Evolutionary conservation across 352 stramenopile species (phyloP), one percentile per base, ranked within the genome.

Genomic region (Phytophthora brassicae): DNA sequence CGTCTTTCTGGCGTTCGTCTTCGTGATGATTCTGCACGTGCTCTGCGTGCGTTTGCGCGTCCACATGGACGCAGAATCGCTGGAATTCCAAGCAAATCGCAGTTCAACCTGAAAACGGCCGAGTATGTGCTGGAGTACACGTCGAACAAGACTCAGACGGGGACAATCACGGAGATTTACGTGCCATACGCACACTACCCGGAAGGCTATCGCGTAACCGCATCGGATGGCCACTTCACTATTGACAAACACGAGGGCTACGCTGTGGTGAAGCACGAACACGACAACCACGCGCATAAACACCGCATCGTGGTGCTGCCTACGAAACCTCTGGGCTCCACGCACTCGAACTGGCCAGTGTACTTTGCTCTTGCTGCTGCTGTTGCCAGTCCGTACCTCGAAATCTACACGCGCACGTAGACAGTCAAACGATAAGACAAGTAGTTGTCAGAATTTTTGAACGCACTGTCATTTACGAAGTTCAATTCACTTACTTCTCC

Each of bases 11-110:
- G 81, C 28, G 69, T 54, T 14, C 61, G 61, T 43, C 65, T 73
- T 44, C 57, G 65, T 4, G 68, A 76, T 54, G 68, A 73, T 22
- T 78, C 67, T 33, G 78, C 74, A 14, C 71, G 74, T 29, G 72
- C 55, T 14, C 44, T 90, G 22, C 56, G 77, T 3, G 84, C 76
- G 2, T 90, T 91, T 44, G 79, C 79, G 31, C 80, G 84, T 7
- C 83, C 84, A 1, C 72, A 82, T 35, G 70, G 81, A 22, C 75
- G 65, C 16, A 88, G 83, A 46, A 88, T 91, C 33, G 75, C 77
- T 12, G 86, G 86, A 6, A 66, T 85, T 11, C 84, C 83, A 9
- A 66, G 36, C 35, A 82, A 77, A 56, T 88, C 83, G 43, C 31
- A 58, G 23, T 95, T 91, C 56, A 47, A 70, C 8, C 63, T 86